Conservation (phyloP, 257 asterid genomes). For the Solanum etuberosum region DNA sequence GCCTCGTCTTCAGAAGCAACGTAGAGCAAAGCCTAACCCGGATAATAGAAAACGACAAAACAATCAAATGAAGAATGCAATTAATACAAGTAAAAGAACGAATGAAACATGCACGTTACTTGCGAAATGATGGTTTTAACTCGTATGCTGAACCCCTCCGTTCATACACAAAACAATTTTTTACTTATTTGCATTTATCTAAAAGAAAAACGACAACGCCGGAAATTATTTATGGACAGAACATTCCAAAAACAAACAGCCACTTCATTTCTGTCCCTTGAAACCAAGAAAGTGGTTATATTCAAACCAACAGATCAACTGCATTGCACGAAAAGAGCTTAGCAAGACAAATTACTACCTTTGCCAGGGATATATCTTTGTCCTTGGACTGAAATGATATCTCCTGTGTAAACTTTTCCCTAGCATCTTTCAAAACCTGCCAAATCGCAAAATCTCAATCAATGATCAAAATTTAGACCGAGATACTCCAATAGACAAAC, state of each 20-base stretch:
- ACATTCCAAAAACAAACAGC: neutral
- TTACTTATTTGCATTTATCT: neutral
- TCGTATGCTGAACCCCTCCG: neutral
- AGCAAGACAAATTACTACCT: constrained; percentile 32
- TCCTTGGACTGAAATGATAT: constrained; percentile 76
- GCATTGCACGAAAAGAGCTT: neutral
- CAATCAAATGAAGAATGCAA: neutral
- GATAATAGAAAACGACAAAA: neutral
- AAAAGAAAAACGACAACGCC: neutral
- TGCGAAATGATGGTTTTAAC: neutral
- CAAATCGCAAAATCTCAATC: constrained; percentile 10
- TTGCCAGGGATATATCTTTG: constrained; percentile 83
- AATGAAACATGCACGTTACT: neutral
- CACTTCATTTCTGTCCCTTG: neutral
- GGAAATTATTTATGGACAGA: neutral
- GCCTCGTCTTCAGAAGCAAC: constrained; percentile 87
- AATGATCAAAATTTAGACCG: constrained; percentile 5
- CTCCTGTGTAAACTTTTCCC: constrained; percentile 65
- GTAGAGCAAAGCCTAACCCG: constrained; percentile 63
- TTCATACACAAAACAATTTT: neutral
- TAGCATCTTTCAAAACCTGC: constrained; percentile 69
- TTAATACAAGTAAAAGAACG: neutral
- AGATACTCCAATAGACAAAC: neutral
- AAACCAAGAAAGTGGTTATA: neutral
- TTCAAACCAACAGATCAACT: neutral